phyloP scores from a whole-genome alignment of 2,329 filamentous ascomycete species.

The Hirsutella rhossiliensis region DNA sequence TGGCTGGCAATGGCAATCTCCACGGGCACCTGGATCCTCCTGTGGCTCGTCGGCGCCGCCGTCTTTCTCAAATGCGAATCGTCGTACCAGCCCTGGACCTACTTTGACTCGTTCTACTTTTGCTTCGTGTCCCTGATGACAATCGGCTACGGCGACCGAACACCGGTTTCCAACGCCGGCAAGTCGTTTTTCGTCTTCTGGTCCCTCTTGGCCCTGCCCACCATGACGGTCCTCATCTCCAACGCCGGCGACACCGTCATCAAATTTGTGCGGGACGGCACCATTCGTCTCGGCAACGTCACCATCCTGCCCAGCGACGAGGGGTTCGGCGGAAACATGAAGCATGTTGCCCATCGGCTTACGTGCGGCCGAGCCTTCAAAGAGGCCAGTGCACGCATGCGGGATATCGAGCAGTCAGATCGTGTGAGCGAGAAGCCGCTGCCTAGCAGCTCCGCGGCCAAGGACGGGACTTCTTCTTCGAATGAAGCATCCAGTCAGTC shows the following conservation, averaged over 20 bases:
- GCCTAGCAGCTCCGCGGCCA: not conserved
- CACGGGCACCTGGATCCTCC: slow-evolving; percentile 50
- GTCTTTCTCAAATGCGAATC: slow-evolving; percentile 51
- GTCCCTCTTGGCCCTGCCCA: slow-evolving; percentile 75
- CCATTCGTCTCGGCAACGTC: slow-evolving; percentile 42
- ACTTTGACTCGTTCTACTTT: slow-evolving; percentile 78
- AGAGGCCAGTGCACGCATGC: slow-evolving; percentile 1
- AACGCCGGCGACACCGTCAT: slow-evolving; percentile 80
- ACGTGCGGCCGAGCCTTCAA: slow-evolving; percentile 30
- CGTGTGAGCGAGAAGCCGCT: not conserved
- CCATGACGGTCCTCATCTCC: slow-evolving; percentile 76
- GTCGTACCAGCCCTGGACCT: slow-evolving; percentile 50
- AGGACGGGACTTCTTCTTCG: not conserved
- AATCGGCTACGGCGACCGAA: slow-evolving; percentile 75
- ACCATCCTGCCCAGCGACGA: slow-evolving; percentile 49
- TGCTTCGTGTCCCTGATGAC: slow-evolving; percentile 74
- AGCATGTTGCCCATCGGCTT: slow-evolving; percentile 27
- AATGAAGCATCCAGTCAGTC: not conserved
- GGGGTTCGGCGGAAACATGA: slow-evolving; percentile 32
- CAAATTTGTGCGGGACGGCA: slow-evolving; percentile 42
- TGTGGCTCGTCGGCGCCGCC: slow-evolving; percentile 73
- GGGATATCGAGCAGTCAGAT: slow-evolving; percentile 1
- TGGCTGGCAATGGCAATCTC: slow-evolving; percentile 67
- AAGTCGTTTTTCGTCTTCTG: slow-evolving; percentile 89
- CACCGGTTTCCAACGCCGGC: slow-evolving; percentile 64